Percentiles rank a stretch among this genome's conserved stretches.
Evolutionary conservation across 495 filamentous ascomycete species (phyloP).

Genomic region (Talaromyces liani): DNA sequence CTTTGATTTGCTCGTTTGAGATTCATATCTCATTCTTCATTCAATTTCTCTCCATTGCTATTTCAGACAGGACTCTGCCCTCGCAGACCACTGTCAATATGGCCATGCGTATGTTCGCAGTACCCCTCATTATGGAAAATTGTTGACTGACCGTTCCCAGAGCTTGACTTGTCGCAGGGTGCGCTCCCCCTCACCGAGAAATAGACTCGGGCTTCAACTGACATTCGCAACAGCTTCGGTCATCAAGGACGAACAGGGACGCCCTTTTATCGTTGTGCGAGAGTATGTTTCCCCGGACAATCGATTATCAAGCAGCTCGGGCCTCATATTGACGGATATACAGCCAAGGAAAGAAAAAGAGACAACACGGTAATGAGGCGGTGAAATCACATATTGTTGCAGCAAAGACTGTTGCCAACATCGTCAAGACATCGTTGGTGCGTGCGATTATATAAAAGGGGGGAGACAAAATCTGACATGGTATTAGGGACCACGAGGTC

Average conservation of each 20-base stretch:
- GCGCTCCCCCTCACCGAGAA: constrained; percentile 4
- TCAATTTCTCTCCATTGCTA: constrained; percentile 3
- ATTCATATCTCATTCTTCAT: constrained; percentile 8
- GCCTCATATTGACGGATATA: constrained; percentile 2
- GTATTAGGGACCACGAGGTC: constrained; percentile 73
- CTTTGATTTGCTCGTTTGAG: background rate
- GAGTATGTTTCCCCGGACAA: constrained; percentile 59
- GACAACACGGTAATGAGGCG: constrained; percentile 91
- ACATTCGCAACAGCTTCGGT: constrained; percentile 51
- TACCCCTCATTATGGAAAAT: constrained; percentile 29
- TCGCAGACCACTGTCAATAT: constrained; percentile 43
- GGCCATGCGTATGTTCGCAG: constrained; percentile 55
- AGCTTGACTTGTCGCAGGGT: constrained; percentile 75
- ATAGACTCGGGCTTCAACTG: background rate
- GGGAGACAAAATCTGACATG: constrained; percentile 13
- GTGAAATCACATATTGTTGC: constrained; percentile 97
- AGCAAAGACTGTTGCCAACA: constrained; percentile 89
- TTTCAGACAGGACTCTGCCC: constrained; percentile 11
- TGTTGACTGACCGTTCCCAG: constrained; percentile 33
- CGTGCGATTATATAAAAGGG: constrained; percentile 7
- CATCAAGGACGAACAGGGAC: constrained; percentile 88
- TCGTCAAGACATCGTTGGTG: constrained; percentile 91
- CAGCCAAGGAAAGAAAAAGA: constrained; percentile 97
- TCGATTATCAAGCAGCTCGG: background rate
- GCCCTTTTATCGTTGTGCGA: constrained; percentile 96